Conservation (phyloP, 1,139 yeast genomes). For the Kodamaea sp. region DNA sequence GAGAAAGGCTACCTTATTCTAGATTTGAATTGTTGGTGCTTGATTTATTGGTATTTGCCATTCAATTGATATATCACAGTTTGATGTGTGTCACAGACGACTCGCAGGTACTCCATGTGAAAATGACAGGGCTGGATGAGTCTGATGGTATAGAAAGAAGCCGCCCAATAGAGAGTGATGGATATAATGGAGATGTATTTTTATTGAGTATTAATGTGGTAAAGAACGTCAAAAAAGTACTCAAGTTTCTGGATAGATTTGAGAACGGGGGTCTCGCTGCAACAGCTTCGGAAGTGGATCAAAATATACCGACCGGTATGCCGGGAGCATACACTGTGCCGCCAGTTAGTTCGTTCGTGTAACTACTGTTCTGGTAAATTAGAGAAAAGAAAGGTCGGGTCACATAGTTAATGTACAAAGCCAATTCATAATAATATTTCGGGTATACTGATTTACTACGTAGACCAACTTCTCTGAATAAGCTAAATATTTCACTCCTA, state of each 20-base stretch:
- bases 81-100: constrained; percentile 36
- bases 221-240: constrained; percentile 16
- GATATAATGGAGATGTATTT: constrained; percentile 42
- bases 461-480: too few relatives aligned
- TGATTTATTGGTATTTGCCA: constrained; percentile 28
- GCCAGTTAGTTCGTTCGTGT: constrained; percentile 1
- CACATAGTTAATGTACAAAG: not conserved
- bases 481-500: too few relatives aligned
- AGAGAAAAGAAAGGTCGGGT: too few relatives aligned
- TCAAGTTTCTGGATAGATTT: constrained; percentile 18
- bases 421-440: too few relatives aligned
- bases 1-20: constrained; percentile 35
- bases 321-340: constrained; percentile 1
- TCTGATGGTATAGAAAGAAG: not conserved
- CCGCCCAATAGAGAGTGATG: constrained; percentile 29
- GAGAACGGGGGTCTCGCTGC: too few relatives aligned
- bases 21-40: constrained; percentile 27
- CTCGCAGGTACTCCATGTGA: constrained; percentile 26
- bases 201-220: constrained; percentile 31
- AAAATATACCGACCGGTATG: not conserved
- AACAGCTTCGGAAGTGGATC: too few relatives aligned
- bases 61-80: constrained; percentile 35
- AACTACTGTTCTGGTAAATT: too few relatives aligned
- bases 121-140: constrained; percentile 2
- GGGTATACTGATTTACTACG: too few relatives aligned